Base-by-base conservation (phyloP, 176 grass and related monocot species). In the Avena insularis region DNA sequence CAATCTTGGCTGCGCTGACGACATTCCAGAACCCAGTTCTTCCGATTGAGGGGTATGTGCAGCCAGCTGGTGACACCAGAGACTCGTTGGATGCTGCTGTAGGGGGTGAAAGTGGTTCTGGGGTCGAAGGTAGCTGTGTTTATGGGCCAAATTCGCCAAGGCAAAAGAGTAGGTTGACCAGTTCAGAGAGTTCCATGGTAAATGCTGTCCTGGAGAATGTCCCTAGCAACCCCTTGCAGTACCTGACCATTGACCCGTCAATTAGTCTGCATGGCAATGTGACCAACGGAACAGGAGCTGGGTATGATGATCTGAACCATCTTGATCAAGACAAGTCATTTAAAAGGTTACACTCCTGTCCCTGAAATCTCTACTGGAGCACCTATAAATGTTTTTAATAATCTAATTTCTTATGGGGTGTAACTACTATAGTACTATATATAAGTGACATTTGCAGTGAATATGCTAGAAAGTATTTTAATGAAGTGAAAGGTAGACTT, bases 141-240 rank as follows among this genome's bases (percentile, higher is more conserved):
- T 99, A 99, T 71, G 97, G 97, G 8, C 97, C 97, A 14, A 99
- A 99, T 90, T 99, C 94, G 0, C 97, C 97, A 16, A 94, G 94
- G 27, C 94, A 99, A 79, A 99, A 94, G 48, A 87, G 79, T 89
- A 87, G 82, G 61, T 50, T 99, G 59, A 94, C 85, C 27, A 88
- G 78, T 87, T 94, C 89, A 25, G 97, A 99, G 89, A 94, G 90
- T 74, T 93, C 89, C 50, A 94, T 99, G 79, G 92, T 99, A 54
- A 90, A 92, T 83, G 90, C 97, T 85, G 86, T 99, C 45, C 77
- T 99, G 47, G 86, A 99, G 90, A 94, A 94, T 90, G 86, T 91
- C 60, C 94, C 94, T 65, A 86, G 90, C 87, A 94, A 94, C 71
- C 92, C 92, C 36, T 85, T 96, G 90, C 92, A 99, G 78, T 99